Base-by-base conservation (phyloP, 2,329 filamentous ascomycete species). In the Nigrospora sphaerica region DNA sequence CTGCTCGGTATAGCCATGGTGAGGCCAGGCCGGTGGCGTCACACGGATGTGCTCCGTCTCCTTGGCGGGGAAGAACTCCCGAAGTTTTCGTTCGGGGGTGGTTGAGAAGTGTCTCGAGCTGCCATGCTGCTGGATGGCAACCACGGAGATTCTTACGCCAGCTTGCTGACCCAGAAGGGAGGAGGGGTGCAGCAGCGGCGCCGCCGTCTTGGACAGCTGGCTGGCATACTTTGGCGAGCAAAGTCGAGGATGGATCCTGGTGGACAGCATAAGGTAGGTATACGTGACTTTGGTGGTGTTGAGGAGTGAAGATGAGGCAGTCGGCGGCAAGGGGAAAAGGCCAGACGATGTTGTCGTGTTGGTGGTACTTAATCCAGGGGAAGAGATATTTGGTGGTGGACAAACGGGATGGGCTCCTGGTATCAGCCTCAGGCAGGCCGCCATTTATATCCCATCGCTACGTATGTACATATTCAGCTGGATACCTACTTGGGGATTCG, bases 1-100 rank as follows among this genome's bases (percentile, higher is more conserved):
- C 51, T 86, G 75, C 59, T 86, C 77, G 28, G 85, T 87, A 64
- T 88, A 95, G 49, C 83, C 77, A 49, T 82, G 83, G 59, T 87
- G 84, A 32, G 76, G 75, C 84, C 85, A 90, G 51, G 83, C 77
- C 6, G 84, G 72, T 14, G 75, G 75, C 1, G 84, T 85, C 48
- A 72, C 72, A 37, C 77, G 72, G 59, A 88, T 85, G 47, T 76
- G 71, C 17, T 74, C 67, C 3, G 80, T 83, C 56, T 82, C 75
- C 55, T 76, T 77, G 51, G 66, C 62, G 23, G 83, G 82, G 55
- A 86, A 86, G 65, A 83, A 80, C 54, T 80, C 77, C n/a, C 67
- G 69, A 39, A 81, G 71, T 39, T 64, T 71, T 19, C 60, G 57
- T 28, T 56, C 53, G 0, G 66, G 64, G 2, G 77, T 78, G 4